These are phyloP conservation scores for Drechslerella coelobrocha DNA, from an alignment of 2,329 filamentous ascomycete genomes.

Conservation along the genomic window DNA sequence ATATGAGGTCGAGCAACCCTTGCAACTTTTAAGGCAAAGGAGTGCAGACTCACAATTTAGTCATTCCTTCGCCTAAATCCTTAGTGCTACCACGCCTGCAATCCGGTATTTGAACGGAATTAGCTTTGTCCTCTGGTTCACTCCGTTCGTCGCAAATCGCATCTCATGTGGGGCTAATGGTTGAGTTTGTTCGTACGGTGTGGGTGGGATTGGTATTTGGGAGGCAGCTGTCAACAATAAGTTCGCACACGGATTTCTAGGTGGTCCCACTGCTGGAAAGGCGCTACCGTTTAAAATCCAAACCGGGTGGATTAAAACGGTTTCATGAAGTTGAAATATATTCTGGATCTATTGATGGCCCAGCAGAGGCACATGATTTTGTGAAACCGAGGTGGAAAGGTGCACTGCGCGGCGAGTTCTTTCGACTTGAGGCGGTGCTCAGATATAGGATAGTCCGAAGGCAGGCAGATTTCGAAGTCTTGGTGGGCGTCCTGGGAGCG, in stretches of 20 bases:
- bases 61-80: constrained; percentile 21
- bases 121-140: constrained; percentile 1
- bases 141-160: constrained; percentile 47
- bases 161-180: constrained; percentile 45
- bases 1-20: constrained; percentile 20
- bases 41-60: constrained; percentile 8
- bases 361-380: constrained; percentile 9
- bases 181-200: constrained; percentile 13
- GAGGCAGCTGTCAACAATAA: constrained; percentile 6
- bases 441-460: constrained; percentile 30
- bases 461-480: constrained; percentile 39
- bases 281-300: neutral
- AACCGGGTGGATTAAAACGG: neutral
- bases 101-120: constrained; percentile 21
- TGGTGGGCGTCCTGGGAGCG: constrained; percentile 2
- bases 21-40: constrained; percentile 11
- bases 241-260: neutral
- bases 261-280: neutral
- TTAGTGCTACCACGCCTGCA: constrained; percentile 34
- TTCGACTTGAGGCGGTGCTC: constrained; percentile 29
- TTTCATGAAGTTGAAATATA: constrained; percentile 2
- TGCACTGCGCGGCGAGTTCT: constrained; percentile 12
- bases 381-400: neutral
- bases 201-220: constrained; percentile 8
- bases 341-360: neutral